Percentiles rank a stretch among this genome's conserved stretches.
These are phyloP conservation scores for Aspergillus pseudonomiae DNA, from an alignment of 2,329 filamentous ascomycete species.

Conservation along the genomic window DNA sequence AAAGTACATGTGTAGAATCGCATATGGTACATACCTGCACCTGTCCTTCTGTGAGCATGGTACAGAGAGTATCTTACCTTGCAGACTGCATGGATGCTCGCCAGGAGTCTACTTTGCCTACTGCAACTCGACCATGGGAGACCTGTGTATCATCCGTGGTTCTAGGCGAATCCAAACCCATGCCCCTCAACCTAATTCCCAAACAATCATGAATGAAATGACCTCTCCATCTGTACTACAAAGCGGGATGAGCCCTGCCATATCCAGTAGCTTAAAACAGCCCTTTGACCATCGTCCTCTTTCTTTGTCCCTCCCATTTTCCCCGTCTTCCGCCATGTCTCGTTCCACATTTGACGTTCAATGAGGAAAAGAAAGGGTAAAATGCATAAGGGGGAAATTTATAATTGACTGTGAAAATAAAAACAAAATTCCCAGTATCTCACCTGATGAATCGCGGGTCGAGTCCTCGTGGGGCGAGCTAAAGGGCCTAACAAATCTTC, in stretches of 20 bases:
- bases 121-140: slow-evolving; percentile 1
- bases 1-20: background rate
- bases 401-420: background rate
- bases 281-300: background rate
- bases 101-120: background rate
- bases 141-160: background rate
- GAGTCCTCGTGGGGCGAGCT: slow-evolving; percentile 34
- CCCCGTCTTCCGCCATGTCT: background rate
- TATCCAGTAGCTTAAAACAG: background rate
- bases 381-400: background rate
- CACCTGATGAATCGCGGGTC: slow-evolving; percentile 38
- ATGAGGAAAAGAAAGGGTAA: background rate
- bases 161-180: background rate
- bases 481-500: slow-evolving; percentile 31
- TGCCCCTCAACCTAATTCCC: slow-evolving; percentile 2
- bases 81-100: background rate
- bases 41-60: background rate
- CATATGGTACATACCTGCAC: background rate
- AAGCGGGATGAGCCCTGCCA: background rate
- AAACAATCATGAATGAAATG: background rate
- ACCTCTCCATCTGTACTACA: background rate
- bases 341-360: slow-evolving; percentile 1
- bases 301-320: slow-evolving; percentile 1
- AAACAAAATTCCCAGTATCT: slow-evolving; percentile 17
- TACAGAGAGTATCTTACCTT: background rate